These are phyloP conservation scores for Acidiella bohemica DNA, from an alignment of 495 filamentous ascomycete genomes.

Conservation along the genomic window DNA sequence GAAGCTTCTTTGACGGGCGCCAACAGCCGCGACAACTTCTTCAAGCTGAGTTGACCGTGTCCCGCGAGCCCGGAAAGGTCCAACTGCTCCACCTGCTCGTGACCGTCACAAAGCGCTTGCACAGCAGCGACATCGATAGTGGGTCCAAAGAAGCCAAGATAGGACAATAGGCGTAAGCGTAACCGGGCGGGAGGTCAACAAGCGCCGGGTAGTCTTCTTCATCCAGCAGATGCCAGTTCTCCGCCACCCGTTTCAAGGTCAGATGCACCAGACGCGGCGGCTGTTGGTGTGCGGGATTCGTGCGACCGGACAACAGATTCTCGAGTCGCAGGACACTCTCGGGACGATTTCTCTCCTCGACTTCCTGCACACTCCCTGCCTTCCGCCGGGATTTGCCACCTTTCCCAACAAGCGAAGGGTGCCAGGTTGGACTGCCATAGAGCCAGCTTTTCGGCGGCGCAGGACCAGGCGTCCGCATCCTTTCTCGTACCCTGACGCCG, in stretches of 20 bases:
- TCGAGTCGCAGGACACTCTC: conserved; percentile 9
- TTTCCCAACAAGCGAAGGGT: neutral
- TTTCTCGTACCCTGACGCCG: conserved; percentile 29
- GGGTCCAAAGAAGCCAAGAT: conserved; percentile 10
- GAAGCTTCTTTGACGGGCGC: neutral
- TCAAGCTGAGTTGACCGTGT: conserved; percentile 12
- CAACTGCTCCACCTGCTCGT: conserved; percentile 2
- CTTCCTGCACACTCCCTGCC: neutral
- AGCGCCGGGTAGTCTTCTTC: conserved; percentile 13
- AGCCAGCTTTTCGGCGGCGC: conserved; percentile 63
- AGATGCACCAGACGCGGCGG: conserved; percentile 7
- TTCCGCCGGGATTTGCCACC: conserved; percentile 2
- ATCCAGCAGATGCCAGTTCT: conserved; percentile 15
- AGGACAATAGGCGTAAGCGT: conserved; percentile 14
- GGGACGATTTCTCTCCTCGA: no score
- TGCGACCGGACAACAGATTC: neutral
- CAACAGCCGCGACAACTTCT: conserved; percentile 3
- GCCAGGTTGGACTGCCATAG: neutral
- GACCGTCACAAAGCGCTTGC: conserved; percentile 6
- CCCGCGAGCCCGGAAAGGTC: conserved; percentile 16
- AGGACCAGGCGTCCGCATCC: conserved; percentile 46
- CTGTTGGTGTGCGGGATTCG: neutral
- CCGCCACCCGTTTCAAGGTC: conserved; percentile 14
- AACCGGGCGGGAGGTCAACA: conserved; percentile 13
- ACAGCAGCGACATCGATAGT: conserved; percentile 3